These are phyloP conservation scores for Margaritispora aquatica DNA, from an alignment of 495 filamentous ascomycete genomes.

Conservation along the genomic window DNA sequence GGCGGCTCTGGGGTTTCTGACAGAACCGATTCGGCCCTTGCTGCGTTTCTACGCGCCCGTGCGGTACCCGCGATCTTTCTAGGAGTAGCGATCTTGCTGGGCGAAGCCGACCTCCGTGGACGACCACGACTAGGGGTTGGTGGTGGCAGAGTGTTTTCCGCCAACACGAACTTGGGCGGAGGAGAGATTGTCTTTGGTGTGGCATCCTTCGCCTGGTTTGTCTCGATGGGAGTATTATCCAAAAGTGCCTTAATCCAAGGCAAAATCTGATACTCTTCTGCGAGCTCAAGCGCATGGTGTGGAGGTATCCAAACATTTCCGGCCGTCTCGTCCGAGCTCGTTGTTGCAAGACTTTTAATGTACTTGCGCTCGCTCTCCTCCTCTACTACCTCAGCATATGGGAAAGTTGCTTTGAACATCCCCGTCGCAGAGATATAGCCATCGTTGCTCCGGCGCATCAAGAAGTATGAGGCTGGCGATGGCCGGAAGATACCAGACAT, in stretches of 20 bases:
- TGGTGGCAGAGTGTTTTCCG: constrained; percentile 33
- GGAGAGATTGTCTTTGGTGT: constrained; percentile 61
- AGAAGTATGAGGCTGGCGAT: constrained; percentile 83
- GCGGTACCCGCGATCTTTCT: constrained; percentile 19
- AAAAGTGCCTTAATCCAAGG: constrained; percentile 88
- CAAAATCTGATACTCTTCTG: constrained; percentile 71
- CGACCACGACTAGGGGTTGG: constrained; percentile 25
- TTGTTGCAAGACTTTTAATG: constrained; percentile 69
- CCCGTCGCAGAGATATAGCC: constrained; percentile 93
- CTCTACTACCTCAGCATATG: constrained; percentile 79
- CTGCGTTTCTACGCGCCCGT: constrained; percentile 33
- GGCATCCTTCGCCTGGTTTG: constrained; percentile 32
- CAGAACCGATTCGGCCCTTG: constrained; percentile 49
- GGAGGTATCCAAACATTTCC: constrained; percentile 96
- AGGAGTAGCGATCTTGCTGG: constrained; percentile 51
- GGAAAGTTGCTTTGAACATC: constrained; percentile 99
- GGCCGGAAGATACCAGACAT: constrained; percentile 88
- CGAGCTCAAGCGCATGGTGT: constrained; percentile 71
- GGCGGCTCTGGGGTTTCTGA: constrained; percentile 36
- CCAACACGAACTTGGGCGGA: constrained; percentile 57
- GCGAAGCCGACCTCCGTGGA: constrained; percentile 44
- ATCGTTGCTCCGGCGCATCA: constrained; percentile 95
- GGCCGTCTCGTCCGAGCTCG: constrained; percentile 85
- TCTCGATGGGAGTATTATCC: constrained; percentile 62
- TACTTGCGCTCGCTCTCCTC: constrained; percentile 83